A percentile compares a stretch with the other conserved stretches of the same genome.
Conservation (phyloP, 768 basidiomycete genomes). For the Lactifluus echinatus region DNA sequence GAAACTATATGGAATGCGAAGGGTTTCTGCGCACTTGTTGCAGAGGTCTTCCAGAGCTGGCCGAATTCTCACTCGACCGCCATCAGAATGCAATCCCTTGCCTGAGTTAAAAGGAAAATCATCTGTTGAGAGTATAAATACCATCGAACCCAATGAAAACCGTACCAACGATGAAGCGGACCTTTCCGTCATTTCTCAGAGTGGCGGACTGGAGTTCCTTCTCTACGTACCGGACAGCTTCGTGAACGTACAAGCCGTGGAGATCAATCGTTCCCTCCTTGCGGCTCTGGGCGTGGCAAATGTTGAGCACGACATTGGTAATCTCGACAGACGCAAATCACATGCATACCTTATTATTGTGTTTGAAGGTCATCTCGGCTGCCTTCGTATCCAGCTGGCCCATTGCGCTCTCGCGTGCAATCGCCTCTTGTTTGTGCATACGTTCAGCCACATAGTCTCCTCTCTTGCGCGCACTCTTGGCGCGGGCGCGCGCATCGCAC, state of each 20-base stretch:
- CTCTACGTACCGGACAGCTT: conserved; percentile 2
- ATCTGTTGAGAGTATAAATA: background rate
- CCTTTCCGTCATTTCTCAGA: background rate
- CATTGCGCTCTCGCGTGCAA: background rate
- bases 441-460: background rate
- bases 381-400: background rate
- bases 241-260: conserved; percentile 3
- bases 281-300: background rate
- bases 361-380: background rate
- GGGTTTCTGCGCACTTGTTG: background rate
- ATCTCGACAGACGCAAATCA: background rate
- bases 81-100: background rate
- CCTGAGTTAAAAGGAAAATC: background rate
- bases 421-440: background rate
- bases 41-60: conserved; percentile 1
- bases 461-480: background rate
- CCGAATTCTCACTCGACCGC: background rate
- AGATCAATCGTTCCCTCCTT: conserved; percentile 9
- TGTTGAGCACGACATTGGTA: background rate
- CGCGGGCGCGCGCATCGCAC: background rate
- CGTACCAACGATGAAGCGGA: conserved; percentile 11
- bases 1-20: background rate
- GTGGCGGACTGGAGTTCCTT: background rate
- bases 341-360: conserved; percentile 12
- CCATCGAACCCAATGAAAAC: background rate